Evolutionary conservation across 1,284 basidiomycete genomes (phyloP), one percentile per base, ranked within the genome.

Genomic region (Fomitopsis schrenkii): DNA sequence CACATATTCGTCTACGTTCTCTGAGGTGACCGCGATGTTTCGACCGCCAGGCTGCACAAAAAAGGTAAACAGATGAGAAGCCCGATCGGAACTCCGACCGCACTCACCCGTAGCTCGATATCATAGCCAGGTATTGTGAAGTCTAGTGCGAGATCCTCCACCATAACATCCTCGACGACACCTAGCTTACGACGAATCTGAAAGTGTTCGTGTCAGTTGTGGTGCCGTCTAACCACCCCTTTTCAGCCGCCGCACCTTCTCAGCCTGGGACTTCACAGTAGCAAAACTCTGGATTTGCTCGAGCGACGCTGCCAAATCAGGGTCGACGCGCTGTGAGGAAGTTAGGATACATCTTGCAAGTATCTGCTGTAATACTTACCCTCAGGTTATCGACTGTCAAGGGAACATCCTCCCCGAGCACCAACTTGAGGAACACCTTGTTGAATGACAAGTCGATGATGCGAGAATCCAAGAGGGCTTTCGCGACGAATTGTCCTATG

Each of bases 371-470:
- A 26, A 22, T 52, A 74, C 80, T 61, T 64, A 93, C 90, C 76
- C 86, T 89, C 55, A 98, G 82, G 10, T 86, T 90, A n/a, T 90
- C 85, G 59, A 97, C 84, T 1, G 88, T 93, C 67, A 91, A 78
- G 9, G 94, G 90, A 19, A 98, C 83, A 33, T 91, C 87, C 70
- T 94, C 90, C 53, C 93, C 93, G 10, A 98, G 84, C 2, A 96
- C 83, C 45, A 93, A 83, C 71, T 93, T 94, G 67, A 98, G 80
- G 82, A 98, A 98, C 26, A 96, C 79, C 71, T 92, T 93, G 78
- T 95, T 97, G 74, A 99, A 89, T 54, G 93, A 90, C 68, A 98
- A 81, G 75, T 99, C 97, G 74, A 99, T 96, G 73, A 99, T 98
- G 46, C 97, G 86, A 28, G 95, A 97, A 76, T 99, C 97, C 54